Conservation (phyloP, 2,329 filamentous ascomycete genomes). For the Didymosphaeria variabile region DNA sequence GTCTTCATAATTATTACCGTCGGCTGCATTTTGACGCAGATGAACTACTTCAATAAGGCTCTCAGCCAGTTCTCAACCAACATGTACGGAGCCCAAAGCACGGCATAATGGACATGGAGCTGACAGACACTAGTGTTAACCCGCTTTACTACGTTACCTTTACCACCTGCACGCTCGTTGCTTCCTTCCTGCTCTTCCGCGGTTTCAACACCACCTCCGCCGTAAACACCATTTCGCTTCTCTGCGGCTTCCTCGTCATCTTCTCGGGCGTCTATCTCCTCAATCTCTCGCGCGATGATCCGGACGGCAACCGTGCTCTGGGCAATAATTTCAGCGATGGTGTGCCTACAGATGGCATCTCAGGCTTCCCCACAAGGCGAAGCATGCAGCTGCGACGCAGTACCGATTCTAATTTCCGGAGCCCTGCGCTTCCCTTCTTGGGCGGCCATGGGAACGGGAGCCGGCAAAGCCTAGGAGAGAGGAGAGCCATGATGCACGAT, state of each 20-base stretch:
- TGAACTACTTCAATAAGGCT: slow-evolving; percentile 99
- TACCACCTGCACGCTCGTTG: slow-evolving; percentile 90
- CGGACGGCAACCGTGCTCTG: slow-evolving; percentile 76
- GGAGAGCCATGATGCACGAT: slow-evolving; percentile 83
- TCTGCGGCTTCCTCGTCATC: slow-evolving; percentile 93
- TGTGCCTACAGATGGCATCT: slow-evolving; percentile 90
- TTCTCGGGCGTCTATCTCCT: slow-evolving; percentile 95
- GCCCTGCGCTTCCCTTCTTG: slow-evolving; percentile 59
- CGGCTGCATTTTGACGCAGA: slow-evolving; percentile 96
- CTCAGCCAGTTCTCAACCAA: slow-evolving; percentile 96
- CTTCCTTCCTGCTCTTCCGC: slow-evolving; percentile 94
- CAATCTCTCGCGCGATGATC: slow-evolving; percentile 92
- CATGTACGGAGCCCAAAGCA: slow-evolving; percentile 70
- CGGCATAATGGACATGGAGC: background rate
- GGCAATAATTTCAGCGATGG: slow-evolving; percentile 68
- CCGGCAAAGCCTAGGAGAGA: slow-evolving; percentile 60
- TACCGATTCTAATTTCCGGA: slow-evolving; percentile 61
- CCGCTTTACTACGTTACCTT: slow-evolving; percentile 98
- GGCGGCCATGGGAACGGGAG: slow-evolving; percentile 53
- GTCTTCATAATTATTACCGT: slow-evolving; percentile 93
- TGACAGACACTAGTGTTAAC: slow-evolving; percentile 73
- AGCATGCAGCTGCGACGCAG: slow-evolving; percentile 91
- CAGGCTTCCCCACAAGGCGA: slow-evolving; percentile 85
- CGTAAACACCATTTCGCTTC: slow-evolving; percentile 89
- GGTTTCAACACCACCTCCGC: slow-evolving; percentile 95